Evolutionary conservation across 768 basidiomycete species (phyloP).

Genomic region (Phlegmacium glaucopus): DNA sequence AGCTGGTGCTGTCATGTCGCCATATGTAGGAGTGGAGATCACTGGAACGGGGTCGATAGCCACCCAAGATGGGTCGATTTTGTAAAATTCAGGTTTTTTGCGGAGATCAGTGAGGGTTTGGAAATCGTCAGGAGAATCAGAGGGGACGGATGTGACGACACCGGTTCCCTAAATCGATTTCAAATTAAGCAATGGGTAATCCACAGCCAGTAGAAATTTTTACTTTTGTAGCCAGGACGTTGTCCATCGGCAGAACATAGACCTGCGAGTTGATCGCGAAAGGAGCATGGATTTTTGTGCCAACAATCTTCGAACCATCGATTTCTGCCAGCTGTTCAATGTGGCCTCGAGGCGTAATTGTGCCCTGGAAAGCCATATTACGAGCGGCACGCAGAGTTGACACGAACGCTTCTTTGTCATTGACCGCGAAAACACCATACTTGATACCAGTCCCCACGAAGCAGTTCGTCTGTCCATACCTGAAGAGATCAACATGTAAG

Average conservation of each 20-base stretch:
- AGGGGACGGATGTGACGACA: conserved; percentile 96
- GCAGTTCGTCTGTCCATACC: conserved; percentile 98
- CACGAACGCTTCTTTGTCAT: conserved; percentile 84
- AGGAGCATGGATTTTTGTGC: conserved; percentile 88
- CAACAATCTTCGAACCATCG: conserved; percentile 76
- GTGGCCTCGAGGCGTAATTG: conserved; percentile 67
- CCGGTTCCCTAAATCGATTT: conserved; percentile 67
- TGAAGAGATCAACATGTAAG: conserved; percentile 20
- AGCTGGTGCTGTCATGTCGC: conserved; percentile 82
- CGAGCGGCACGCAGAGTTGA: conserved; percentile 87
- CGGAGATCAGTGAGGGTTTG: conserved; percentile 85
- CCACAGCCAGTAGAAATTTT: neutral
- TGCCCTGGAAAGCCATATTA: conserved; percentile 98
- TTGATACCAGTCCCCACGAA: conserved; percentile 90
- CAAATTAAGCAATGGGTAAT: conserved; percentile 20
- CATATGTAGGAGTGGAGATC: conserved; percentile 86
- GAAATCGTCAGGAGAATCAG: conserved; percentile 98
- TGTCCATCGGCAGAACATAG: conserved; percentile 98
- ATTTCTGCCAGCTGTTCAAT: conserved; percentile 74
- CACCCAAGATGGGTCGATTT: conserved; percentile 87
- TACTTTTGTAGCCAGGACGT: conserved; percentile 86
- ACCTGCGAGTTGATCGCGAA: conserved; percentile 80
- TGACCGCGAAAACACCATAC: conserved; percentile 89
- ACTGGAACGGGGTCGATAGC: conserved; percentile 85
- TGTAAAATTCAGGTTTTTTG: conserved; percentile 96